A percentile compares a stretch with the other conserved stretches of the same genome.
phyloP scores from a whole-genome alignment of 306 rosid species.

The Vigna trinervia region DNA sequence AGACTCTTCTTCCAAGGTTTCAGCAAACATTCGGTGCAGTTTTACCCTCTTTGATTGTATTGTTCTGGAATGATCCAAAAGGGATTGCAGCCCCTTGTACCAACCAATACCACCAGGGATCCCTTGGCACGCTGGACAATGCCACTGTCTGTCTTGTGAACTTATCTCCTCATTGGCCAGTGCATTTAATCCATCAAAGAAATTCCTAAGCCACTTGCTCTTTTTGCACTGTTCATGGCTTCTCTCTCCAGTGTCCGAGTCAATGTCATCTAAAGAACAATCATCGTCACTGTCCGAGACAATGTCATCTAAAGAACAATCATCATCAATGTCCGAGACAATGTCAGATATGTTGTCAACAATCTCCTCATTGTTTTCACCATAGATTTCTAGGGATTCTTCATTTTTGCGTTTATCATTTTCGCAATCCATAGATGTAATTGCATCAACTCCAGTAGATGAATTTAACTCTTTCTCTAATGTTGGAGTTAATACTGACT shows the following conservation, averaged over 20 bases:
- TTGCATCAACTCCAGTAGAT: constrained; percentile 24
- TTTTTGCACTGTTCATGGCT: constrained; percentile 50
- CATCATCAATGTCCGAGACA: too few relatives aligned
- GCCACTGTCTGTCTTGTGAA: constrained; percentile 47
- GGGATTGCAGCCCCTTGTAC: constrained; percentile 63
- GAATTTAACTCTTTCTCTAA: not conserved
- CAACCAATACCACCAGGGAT: constrained; percentile 65
- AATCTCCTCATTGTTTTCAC: constrained; percentile 11
- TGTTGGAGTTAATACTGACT: not conserved
- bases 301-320: constrained; percentile 25
- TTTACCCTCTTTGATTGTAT: constrained; percentile 51
- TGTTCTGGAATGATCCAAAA: constrained; percentile 58
- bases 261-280: constrained; percentile 49
- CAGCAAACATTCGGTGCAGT: constrained; percentile 57
- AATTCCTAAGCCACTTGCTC: constrained; percentile 53
- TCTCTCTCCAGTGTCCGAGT: constrained; percentile 48
- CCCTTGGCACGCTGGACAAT: constrained; percentile 65
- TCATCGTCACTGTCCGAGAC: constrained; percentile 54
- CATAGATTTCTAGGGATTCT: not conserved
- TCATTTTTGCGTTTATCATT: constrained; percentile 5
- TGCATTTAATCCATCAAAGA: constrained; percentile 46
- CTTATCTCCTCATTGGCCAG: constrained; percentile 49
- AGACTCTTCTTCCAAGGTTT: constrained; percentile 59
- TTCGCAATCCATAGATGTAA: constrained; percentile 6
- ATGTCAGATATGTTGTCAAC: constrained; percentile 32